Evolutionary conservation across 176 grass and related monocot species (phyloP).

Genomic region (Paspalum vaginatum): DNA sequence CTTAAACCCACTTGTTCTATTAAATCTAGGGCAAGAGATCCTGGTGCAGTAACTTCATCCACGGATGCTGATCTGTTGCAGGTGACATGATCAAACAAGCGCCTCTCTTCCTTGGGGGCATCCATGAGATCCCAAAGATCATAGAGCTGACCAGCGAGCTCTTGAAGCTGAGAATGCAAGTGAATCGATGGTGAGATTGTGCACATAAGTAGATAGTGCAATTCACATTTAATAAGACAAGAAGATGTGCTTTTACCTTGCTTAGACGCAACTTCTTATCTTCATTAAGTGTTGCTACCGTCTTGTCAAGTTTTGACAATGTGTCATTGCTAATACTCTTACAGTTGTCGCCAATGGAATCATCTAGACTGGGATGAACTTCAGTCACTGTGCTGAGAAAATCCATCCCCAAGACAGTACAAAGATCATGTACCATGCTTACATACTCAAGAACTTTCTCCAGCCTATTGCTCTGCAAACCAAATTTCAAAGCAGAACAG

Average conservation of each 20-base stretch:
- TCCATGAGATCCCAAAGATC: constrained; percentile 99
- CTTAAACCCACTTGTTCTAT: constrained; percentile 83
- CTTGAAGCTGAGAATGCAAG: constrained; percentile 81
- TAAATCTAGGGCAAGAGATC: constrained; percentile 87
- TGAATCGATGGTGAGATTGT: constrained; percentile 18
- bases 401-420: constrained; percentile 93
- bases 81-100: constrained; percentile 88
- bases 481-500: neutral
- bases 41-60: constrained; percentile 83
- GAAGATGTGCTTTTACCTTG: constrained; percentile 58
- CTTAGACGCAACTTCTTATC: constrained; percentile 86
- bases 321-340: constrained; percentile 96
- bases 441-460: constrained; percentile 95
- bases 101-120: constrained; percentile 78
- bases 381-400: constrained; percentile 86
- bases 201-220: neutral
- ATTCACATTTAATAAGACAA: neutral
- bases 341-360: constrained; percentile 64
- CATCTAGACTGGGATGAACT: constrained; percentile 90
- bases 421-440: constrained; percentile 87
- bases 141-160: constrained; percentile 82
- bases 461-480: constrained; percentile 79
- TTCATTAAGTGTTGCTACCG: constrained; percentile 81
- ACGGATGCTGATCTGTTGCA: constrained; percentile 81
- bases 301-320: constrained; percentile 83